Evolutionary conservation across 257 asterid genomes (phyloP).

Genomic region (Nicotiana attenuata): DNA sequence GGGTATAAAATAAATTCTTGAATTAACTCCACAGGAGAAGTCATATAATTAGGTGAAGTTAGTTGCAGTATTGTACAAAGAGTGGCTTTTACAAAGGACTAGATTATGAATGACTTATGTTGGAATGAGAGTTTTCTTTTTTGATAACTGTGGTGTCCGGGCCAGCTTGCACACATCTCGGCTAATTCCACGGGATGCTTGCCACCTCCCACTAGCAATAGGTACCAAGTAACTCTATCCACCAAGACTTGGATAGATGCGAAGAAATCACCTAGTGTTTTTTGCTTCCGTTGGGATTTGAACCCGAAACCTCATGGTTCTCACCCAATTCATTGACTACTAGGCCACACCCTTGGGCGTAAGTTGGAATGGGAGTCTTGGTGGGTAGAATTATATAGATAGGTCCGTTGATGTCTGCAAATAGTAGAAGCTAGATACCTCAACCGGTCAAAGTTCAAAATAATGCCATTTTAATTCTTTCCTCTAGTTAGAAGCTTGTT

Average conservation of each 20-base stretch:
- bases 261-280: too few species aligned
- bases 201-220: too few species aligned
- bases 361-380: not conserved
- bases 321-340: too few species aligned
- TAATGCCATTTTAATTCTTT: not conserved
- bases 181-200: too few species aligned
- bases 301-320: too few species aligned
- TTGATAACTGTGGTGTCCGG: too few species aligned
- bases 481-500: not conserved
- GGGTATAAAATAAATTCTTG: not conserved
- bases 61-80: not conserved
- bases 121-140: too few species aligned
- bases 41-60: not conserved
- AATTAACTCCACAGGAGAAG: not conserved
- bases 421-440: not conserved
- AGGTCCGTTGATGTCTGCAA: not conserved
- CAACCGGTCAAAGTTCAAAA: not conserved
- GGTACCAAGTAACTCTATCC: too few species aligned
- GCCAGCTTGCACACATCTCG: too few species aligned
- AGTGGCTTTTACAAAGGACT: not conserved
- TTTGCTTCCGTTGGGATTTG: too few species aligned
- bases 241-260: too few species aligned
- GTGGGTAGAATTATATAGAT: not conserved
- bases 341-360: too few species aligned
- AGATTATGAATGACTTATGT: not conserved